Conservation (phyloP, 2,329 filamentous ascomycete species). For the Corinectria fuckeliana region DNA sequence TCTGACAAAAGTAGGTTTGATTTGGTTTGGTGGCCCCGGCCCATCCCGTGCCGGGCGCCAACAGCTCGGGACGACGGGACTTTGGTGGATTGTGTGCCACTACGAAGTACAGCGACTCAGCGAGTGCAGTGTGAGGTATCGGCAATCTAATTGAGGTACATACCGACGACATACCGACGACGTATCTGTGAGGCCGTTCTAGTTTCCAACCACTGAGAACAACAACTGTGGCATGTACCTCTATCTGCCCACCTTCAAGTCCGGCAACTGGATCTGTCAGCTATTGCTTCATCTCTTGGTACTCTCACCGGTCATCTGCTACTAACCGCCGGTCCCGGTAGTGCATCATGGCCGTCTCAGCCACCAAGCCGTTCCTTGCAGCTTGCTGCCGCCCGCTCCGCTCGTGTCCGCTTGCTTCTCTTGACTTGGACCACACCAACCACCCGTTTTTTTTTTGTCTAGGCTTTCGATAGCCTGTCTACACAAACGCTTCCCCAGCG, state of each 20-base stretch:
- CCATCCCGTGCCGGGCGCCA: constrained; percentile 34
- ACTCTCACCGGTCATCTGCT: not conserved
- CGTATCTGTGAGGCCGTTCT: constrained; percentile 4
- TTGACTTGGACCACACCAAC: constrained; percentile 13
- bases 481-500: not conserved
- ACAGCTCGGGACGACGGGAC: constrained; percentile 6
- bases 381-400: constrained; percentile 15
- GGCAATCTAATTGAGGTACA: not conserved
- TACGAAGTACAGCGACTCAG: not conserved
- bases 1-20: constrained; percentile 27
- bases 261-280: not conserved
- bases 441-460: constrained; percentile 18
- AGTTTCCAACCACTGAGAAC: not conserved
- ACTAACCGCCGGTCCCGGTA: not conserved
- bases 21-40: constrained; percentile 22
- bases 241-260: not conserved
- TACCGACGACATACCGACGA: not conserved
- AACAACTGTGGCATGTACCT: not conserved
- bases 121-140: not conserved
- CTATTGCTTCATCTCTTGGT: not conserved
- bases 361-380: constrained; percentile 23
- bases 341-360: constrained; percentile 1
- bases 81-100: constrained; percentile 11
- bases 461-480: not conserved
- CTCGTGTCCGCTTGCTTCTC: constrained; percentile 18